Evolutionary conservation across 352 stramenopile genomes (phyloP), one percentile per base, ranked within the genome.

Genomic region (Pythium aphanidermatum): DNA sequence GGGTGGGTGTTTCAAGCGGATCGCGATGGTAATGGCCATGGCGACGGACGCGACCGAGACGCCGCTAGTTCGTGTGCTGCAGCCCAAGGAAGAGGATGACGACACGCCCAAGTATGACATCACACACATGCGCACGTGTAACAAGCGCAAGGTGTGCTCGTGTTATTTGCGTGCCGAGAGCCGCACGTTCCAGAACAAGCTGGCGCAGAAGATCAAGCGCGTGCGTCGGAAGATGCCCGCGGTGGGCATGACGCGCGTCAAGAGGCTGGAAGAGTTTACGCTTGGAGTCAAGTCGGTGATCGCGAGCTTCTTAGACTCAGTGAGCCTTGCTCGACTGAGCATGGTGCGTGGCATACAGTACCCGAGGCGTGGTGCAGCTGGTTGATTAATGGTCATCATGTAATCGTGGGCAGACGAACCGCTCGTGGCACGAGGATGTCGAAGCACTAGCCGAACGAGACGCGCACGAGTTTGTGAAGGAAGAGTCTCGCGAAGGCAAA

Each of bases 161-260:
- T 92, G 80, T 30, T 60, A 73, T 35, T 23, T 89, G 52, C 75
- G 77, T 29, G 36, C 81, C 13, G 72, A 86, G 46, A 88, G 76
- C 58, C 59, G 58, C 3, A 76, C 72, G 35, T 90, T 88, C 54
- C 80, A 79, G 16, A 77, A 71, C 43, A 77, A 84, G 23, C 49
- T 92, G 45, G 33, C 29, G 1, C 56, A 46, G 9, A 73, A 77
- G 56, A 49, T 46, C n/a, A 14, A 23, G 41, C 49, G 49, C 20
- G 13, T 33, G 9, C 10, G 27, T 23, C n/a, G 35, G 25, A 51
- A 50, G 17, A n/a, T n/a, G n/a, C n/a, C n/a, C n/a, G n/a, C n/a
- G n/a, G n/a, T n/a, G n/a, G 55, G 48, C 35, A 37, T 14, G 7
- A 19, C 23, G 10, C 17, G 51, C 7, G 65, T 87, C 32, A 65